Evolutionary conservation across 2,329 filamentous ascomycete species (phyloP).

Genomic region (Sarocladium strictum): DNA sequence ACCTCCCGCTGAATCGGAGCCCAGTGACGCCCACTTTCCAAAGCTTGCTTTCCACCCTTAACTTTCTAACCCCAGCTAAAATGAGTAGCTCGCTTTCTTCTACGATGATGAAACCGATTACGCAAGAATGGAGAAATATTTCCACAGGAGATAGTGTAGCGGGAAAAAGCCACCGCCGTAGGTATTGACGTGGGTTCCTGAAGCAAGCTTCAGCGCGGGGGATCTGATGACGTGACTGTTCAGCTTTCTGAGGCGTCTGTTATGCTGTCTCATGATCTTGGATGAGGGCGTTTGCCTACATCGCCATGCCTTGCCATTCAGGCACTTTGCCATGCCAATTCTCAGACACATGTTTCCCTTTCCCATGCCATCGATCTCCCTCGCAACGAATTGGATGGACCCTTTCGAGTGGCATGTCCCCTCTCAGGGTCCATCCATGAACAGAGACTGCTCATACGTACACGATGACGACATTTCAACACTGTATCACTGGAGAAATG

Average conservation of each 20-base stretch:
- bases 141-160: not conserved
- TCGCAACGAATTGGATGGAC: not conserved
- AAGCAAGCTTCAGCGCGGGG: not conserved
- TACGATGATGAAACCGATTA: constrained; percentile 1
- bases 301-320: not conserved
- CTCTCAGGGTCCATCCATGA: not conserved
- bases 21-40: not conserved
- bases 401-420: not conserved
- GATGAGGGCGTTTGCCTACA: not conserved
- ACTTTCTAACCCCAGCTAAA: not conserved
- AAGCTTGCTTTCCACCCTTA: constrained; percentile 5
- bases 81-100: not conserved
- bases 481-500: too few species aligned
- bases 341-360: not conserved
- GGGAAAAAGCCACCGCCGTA: not conserved
- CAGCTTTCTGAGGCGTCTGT: not conserved
- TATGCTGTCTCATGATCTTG: not conserved
- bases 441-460: not conserved
- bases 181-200: not conserved
- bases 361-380: not conserved
- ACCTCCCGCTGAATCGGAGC: not conserved
- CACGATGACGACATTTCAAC: too few species aligned
- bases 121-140: constrained; percentile 2
- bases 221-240: not conserved
- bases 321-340: not conserved